phyloP scores from a whole-genome alignment of 139 green algal species.

The Micractinium conductrix region DNA sequence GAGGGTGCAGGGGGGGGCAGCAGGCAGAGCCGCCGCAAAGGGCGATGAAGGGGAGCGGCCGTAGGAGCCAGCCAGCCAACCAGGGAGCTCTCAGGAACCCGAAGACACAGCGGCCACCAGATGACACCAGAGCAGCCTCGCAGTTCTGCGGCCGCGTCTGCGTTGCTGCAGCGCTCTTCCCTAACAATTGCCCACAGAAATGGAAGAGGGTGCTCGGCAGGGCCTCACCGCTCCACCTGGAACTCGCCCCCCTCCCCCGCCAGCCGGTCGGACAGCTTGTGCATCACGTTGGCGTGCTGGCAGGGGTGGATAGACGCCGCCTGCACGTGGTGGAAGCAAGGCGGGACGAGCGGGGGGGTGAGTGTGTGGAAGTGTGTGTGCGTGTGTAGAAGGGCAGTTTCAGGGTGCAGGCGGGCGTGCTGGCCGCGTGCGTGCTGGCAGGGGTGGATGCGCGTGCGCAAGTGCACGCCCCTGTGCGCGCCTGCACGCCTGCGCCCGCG shows the following conservation, averaged over 20 bases:
- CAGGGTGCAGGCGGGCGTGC: too few species aligned
- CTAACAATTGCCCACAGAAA: neutral
- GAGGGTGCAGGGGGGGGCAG: neutral
- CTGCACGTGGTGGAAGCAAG: neutral
- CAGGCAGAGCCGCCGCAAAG: neutral
- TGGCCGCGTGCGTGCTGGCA: neutral
- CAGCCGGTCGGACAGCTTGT: conserved; percentile 76
- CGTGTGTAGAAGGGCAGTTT: too few species aligned
- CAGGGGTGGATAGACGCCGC: conserved; percentile 78
- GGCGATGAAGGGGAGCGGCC: too few species aligned
- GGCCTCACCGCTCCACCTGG: conserved; percentile 75
- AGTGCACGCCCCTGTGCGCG: too few species aligned
- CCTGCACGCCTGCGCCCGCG: conserved; percentile 47
- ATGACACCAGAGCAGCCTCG: too few species aligned
- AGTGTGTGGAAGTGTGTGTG: too few species aligned
- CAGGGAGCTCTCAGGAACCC: too few species aligned
- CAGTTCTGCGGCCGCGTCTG: too few species aligned
- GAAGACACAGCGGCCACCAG: too few species aligned
- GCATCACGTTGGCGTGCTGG: conserved; percentile 84
- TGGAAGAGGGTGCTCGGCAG: too few species aligned
- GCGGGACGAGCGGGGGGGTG: neutral
- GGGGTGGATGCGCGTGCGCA: neutral
- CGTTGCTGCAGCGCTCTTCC: neutral
- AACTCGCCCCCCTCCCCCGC: conserved; percentile 60
- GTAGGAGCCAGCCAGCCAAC: too few species aligned